Evolutionary conservation across 2,329 filamentous ascomycete genomes (phyloP), one percentile per base, ranked within the genome.

Genomic region (Exophiala sp.): DNA sequence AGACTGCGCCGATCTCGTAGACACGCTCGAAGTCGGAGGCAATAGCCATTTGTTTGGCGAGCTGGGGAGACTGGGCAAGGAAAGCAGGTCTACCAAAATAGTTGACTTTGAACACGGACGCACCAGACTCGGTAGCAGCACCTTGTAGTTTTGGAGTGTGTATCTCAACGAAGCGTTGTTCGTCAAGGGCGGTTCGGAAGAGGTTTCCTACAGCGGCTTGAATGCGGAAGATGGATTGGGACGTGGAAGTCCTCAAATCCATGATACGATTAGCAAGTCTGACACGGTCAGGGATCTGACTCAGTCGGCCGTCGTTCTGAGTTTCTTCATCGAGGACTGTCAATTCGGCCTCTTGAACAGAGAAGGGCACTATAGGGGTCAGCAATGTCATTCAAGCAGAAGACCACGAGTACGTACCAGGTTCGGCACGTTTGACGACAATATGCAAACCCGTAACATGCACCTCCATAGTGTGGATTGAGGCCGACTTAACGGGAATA

Each of bases 21-120:
- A 96, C 91, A 47, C 86, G 84, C 53, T 87, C 86, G 67, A 96
- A 94, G 68, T 96, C 91, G 24, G 91, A 86, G 4, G 90, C 89
- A 38, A 96, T 90, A 47, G 85, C 83, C 88, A 95, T 92, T 71
- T 96, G 91, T 74, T 96, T 96, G 49, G 89, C 88, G 60, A 96
- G 72, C 70, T 96, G 91, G 5, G 91, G 91, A 58, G 89, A 95
- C 73, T 96, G 91, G 0, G 91, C 91, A 11, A 96, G 75, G 75
- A 94, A 96, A 2, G 91, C 91, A 16, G 83, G 83, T 48, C 91
- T 84, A 29, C 85, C 88, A 73, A 96, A 96, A 74, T 96, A 96
- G 66, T 94, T 88, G 45, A 95, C 83, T 68, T 89, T 85, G 78
- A 96, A 96, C 4, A 96, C 91, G 60, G 89, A 90, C 11, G 91